Conservation (phyloP, 1,284 basidiomycete species). For the Anthracocystis walkeri region DNA sequence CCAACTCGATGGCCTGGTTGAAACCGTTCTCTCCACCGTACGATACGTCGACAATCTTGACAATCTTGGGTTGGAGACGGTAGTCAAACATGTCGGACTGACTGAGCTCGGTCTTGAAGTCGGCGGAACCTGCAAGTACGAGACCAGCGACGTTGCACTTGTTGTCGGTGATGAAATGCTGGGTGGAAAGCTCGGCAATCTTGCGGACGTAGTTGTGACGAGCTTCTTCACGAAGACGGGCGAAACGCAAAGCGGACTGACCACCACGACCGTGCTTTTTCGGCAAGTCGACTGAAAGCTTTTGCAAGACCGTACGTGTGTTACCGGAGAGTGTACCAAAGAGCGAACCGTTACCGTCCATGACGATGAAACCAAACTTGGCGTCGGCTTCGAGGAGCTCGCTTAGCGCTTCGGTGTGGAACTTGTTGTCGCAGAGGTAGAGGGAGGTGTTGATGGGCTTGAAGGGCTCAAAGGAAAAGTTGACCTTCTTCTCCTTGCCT, state of each 20-base stretch:
- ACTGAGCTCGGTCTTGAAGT: slow-evolving; percentile 98
- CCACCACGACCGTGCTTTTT: slow-evolving; percentile 99
- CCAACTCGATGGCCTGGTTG: slow-evolving; percentile 97
- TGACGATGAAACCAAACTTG: slow-evolving; percentile 98
- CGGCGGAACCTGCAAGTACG: slow-evolving; percentile 96
- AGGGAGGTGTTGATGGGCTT: slow-evolving; percentile 94
- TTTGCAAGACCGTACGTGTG: slow-evolving; percentile 96
- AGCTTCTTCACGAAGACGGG: slow-evolving; percentile 98
- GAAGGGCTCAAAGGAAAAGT: slow-evolving; percentile 89
- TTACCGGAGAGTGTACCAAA: slow-evolving; percentile 97
- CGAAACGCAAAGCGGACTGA: slow-evolving; percentile 99
- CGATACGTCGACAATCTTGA: slow-evolving; percentile 82
- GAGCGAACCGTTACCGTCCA: slow-evolving; percentile 97
- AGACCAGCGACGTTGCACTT: slow-evolving; percentile 98
- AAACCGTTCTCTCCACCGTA: slow-evolving; percentile 99
- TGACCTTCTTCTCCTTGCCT: slow-evolving; percentile 90
- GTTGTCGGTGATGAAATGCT: slow-evolving; percentile 97
- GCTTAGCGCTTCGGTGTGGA: slow-evolving; percentile 96
- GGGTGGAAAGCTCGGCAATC: slow-evolving; percentile 94
- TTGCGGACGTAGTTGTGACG: slow-evolving; percentile 99
- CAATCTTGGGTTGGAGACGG: slow-evolving; percentile 83
- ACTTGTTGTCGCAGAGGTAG: slow-evolving; percentile 99
- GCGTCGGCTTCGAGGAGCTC: slow-evolving; percentile 97
- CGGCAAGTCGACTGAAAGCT: slow-evolving; percentile 97
- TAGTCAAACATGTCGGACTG: slow-evolving; percentile 97